Evolutionary conservation across 2,329 filamentous ascomycete genomes (phyloP).

Genomic region (Aspergillus glaucus): DNA sequence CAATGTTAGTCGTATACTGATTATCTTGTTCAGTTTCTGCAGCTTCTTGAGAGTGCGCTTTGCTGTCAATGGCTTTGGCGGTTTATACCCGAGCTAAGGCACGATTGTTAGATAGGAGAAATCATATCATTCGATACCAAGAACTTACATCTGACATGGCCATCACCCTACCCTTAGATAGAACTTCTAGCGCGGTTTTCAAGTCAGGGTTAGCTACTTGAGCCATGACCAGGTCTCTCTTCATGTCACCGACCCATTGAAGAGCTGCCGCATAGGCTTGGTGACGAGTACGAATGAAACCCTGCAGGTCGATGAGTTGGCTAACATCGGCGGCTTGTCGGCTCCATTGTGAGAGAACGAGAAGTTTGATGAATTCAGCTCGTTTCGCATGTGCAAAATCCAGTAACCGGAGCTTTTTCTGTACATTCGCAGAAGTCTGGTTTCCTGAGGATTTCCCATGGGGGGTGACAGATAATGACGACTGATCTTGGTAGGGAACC

Average conservation of each 20-base stretch:
- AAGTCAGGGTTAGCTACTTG: conserved; percentile 86
- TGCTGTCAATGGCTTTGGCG: conserved; percentile 62
- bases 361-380: conserved; percentile 83
- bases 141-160: conserved; percentile 70
- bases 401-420: conserved; percentile 69
- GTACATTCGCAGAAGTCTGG: conserved; percentile 53
- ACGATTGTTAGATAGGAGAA: conserved; percentile 11
- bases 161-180: conserved; percentile 69
- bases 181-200: conserved; percentile 76
- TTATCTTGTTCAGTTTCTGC: conserved; percentile 72
- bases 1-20: conserved; percentile 76
- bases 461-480: conserved; percentile 6
- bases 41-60: conserved; percentile 69
- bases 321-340: conserved; percentile 71
- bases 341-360: conserved; percentile 88
- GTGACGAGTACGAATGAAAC: conserved; percentile 62
- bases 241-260: conserved; percentile 62
- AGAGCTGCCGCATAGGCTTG: conserved; percentile 56
- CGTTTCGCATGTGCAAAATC: conserved; percentile 75
- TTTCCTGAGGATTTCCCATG: conserved; percentile 29
- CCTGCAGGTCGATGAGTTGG: conserved; percentile 80
- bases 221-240: conserved; percentile 63
- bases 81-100: conserved; percentile 65
- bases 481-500: conserved; percentile 43
- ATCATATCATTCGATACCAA: conserved; percentile 2